Conservation (phyloP, 2,329 filamentous ascomycete genomes). For the Sporothrix schenckii region DNA sequence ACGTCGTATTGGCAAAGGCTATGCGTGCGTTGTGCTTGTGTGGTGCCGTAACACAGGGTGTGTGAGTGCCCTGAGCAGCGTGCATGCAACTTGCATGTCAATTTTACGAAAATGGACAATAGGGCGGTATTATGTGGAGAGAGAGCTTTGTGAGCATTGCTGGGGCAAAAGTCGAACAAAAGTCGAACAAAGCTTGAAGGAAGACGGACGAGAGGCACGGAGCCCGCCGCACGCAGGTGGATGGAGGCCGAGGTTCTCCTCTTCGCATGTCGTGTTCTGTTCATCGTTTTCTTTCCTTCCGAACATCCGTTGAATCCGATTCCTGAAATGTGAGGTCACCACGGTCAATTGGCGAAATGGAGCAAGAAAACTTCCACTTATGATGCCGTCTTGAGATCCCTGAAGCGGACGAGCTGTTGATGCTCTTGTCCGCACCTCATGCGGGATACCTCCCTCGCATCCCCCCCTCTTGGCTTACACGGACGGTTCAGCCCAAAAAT, state of each 20-base stretch:
- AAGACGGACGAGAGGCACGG: background rate
- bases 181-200: background rate
- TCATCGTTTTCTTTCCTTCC: background rate
- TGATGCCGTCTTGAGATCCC: too few relatives aligned
- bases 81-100: slow-evolving; percentile 2
- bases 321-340: background rate
- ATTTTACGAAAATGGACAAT: background rate
- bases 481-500: background rate
- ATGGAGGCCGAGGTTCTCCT: slow-evolving; percentile 1
- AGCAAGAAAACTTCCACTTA: background rate
- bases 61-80: background rate
- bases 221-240: slow-evolving; percentile 16
- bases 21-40: background rate
- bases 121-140: background rate
- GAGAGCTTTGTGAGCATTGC: background rate
- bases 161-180: background rate
- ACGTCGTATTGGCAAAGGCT: background rate
- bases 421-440: background rate
- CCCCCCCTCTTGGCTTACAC: background rate
- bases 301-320: background rate
- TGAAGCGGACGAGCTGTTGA: slow-evolving; percentile 1
- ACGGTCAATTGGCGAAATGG: too few relatives aligned
- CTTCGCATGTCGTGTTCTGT: background rate
- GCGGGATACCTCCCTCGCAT: background rate
- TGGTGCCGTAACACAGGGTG: background rate